These are phyloP conservation scores for Sphagnum tenellum DNA, from an alignment of 225 moss, liverwort and hornwort species.

Conservation along the genomic window DNA sequence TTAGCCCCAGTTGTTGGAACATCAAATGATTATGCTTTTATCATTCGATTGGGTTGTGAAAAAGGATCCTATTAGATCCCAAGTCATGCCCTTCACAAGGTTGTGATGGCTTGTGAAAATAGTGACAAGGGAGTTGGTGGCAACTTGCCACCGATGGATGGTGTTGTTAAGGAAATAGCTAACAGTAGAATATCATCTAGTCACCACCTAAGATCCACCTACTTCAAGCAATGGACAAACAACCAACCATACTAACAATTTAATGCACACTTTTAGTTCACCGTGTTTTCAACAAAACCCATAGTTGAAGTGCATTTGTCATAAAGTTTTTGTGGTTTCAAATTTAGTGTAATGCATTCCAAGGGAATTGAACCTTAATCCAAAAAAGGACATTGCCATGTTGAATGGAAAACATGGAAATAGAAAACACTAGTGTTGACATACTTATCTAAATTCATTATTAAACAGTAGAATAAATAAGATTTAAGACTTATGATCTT, in stretches of 20 bases:
- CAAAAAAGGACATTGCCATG: no score
- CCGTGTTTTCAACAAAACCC: no score
- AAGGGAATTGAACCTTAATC: no score
- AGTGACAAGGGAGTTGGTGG: conserved; percentile 61
- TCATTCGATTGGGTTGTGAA: conserved; percentile 94
- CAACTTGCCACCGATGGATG: conserved; percentile 75
- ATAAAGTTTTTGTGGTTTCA: no score
- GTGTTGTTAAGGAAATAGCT: conserved; percentile 96
- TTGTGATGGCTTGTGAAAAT: conserved; percentile 81
- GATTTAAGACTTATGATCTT: no score
- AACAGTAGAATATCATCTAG: conserved; percentile 92
- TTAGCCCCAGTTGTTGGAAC: conserved; percentile 80
- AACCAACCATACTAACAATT: conserved; percentile 40
- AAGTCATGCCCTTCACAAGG: conserved; percentile 93
- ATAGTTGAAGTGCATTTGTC: no score
- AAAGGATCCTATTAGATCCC: conserved; percentile 99
- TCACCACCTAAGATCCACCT: conserved; percentile 98
- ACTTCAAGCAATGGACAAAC: conserved; percentile 63
- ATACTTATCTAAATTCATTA: no score
- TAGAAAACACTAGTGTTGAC: no score
- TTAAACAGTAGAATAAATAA: no score
- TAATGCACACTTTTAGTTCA: conserved; percentile 18
- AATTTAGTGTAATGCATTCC: no score
- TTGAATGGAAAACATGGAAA: no score
- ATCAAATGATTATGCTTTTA: conserved; percentile 82